Conservation (phyloP, 805 yeast genomes). For the Pachysolen tannophilus region DNA sequence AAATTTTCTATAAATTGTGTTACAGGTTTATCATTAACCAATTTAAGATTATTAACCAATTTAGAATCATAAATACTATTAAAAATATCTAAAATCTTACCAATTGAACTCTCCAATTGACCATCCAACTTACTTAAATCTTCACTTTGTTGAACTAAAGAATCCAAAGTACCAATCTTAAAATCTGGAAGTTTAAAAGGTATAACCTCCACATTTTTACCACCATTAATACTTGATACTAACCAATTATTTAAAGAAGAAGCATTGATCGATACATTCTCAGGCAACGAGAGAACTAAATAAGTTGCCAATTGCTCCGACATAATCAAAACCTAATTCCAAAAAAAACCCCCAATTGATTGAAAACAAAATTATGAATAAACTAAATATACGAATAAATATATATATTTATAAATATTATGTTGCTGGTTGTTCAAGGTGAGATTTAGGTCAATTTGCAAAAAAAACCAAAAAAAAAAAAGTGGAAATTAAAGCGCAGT, state of each 20-base stretch:
- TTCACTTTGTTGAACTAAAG: slow-evolving; percentile 83
- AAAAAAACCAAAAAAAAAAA: too few relatives aligned
- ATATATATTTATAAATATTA: too few relatives aligned
- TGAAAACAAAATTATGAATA: too few relatives aligned
- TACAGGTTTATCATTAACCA: slow-evolving; percentile 38
- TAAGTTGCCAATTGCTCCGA: slow-evolving; percentile 31
- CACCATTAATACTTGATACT: slow-evolving; percentile 45
- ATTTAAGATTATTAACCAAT: slow-evolving; percentile 21
- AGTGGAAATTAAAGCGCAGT: too few relatives aligned
- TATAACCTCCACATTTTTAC: slow-evolving; percentile 45
- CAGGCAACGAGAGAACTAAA: slow-evolving; percentile 50
- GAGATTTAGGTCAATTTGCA: too few relatives aligned
- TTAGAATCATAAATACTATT: slow-evolving; percentile 32
- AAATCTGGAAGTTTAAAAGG: slow-evolving; percentile 68
- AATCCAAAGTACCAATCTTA: slow-evolving; percentile 92
- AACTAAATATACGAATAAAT: too few relatives aligned
- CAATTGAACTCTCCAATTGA: slow-evolving; percentile 63
- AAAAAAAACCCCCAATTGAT: too few relatives aligned
- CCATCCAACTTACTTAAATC: slow-evolving; percentile 76
- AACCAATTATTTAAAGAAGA: slow-evolving; percentile 39
- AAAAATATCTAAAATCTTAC: slow-evolving; percentile 73
- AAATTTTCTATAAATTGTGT: slow-evolving; percentile 65
- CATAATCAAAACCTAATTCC: too few relatives aligned
- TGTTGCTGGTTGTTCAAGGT: too few relatives aligned
- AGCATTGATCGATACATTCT: slow-evolving; percentile 33